Evolutionary conservation across 2,329 filamentous ascomycete species (phyloP).

Genomic region (Ophiocordyceps unilateralis): DNA sequence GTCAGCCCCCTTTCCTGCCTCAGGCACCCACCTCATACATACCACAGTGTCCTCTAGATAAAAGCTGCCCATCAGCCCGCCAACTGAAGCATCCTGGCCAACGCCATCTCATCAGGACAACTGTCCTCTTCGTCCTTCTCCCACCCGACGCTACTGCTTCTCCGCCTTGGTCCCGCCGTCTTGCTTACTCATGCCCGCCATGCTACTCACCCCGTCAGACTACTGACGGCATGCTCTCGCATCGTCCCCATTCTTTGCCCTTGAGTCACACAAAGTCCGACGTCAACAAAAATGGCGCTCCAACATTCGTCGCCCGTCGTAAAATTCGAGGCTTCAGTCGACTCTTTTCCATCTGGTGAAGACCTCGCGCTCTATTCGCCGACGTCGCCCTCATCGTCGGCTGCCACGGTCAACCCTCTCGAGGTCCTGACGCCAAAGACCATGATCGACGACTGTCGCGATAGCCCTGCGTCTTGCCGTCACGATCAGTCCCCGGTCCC

Average conservation of each 20-base stretch:
- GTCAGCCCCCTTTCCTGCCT: conserved; percentile 5
- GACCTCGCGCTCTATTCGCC: conserved; percentile 30
- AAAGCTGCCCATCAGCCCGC: conserved; percentile 7
- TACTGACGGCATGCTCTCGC: conserved; percentile 4
- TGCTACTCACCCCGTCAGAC: conserved; percentile 5
- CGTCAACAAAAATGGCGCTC: conserved; percentile 23
- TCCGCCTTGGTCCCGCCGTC: too few species aligned
- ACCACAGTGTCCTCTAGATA: conserved; percentile 17
- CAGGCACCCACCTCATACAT: conserved; percentile 4
- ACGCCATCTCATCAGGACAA: conserved; percentile 8
- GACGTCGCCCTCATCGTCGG: conserved; percentile 12
- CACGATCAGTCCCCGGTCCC: conserved; percentile 9
- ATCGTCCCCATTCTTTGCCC: background rate
- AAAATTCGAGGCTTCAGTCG: conserved; percentile 32
- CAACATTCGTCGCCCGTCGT: conserved; percentile 22
- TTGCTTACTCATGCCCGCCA: conserved; percentile 11
- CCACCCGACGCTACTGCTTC: conserved; percentile 3
- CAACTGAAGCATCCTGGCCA: background rate
- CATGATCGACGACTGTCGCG: conserved; percentile 14
- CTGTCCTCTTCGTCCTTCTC: conserved; percentile 8
- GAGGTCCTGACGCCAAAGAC: conserved; percentile 33
- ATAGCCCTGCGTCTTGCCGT: conserved; percentile 6
- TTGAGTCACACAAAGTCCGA: background rate
- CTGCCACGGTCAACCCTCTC: conserved; percentile 23
- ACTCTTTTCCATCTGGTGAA: conserved; percentile 4